These are phyloP conservation scores for Epichloe amarillans DNA, from an alignment of 2,329 filamentous ascomycete species.

Conservation along the genomic window DNA sequence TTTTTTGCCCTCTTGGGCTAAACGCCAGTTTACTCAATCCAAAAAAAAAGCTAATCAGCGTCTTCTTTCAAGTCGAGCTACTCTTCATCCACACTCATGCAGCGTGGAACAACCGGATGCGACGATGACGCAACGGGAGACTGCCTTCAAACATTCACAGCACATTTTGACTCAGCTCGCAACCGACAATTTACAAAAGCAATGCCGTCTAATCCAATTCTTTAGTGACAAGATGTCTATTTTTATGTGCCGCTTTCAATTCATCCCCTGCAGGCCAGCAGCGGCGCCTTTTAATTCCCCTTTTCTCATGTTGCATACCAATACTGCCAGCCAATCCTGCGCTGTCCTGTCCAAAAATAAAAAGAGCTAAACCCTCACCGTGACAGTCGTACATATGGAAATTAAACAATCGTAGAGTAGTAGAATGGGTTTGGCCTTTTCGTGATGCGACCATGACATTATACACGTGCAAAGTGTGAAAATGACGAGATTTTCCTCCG, in stretches of 20 bases:
- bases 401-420: slow-evolving; percentile 15
- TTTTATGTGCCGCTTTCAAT: not conserved
- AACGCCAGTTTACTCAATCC: too few species aligned
- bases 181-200: not conserved
- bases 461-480: not conserved
- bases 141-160: too few species aligned
- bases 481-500: not conserved
- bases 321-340: not conserved
- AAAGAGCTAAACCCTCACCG: not conserved
- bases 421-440: not conserved
- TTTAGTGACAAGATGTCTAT: slow-evolving; percentile 1
- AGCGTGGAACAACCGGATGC: not conserved
- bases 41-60: too few species aligned
- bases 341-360: not conserved
- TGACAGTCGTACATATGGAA: slow-evolving; percentile 11
- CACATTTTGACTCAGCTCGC: too few species aligned
- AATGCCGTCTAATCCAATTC: slow-evolving; percentile 3
- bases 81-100: too few species aligned
- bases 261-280: not conserved
- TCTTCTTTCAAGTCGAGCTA: too few species aligned
- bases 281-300: not conserved
- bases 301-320: slow-evolving; percentile 1
- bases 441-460: not conserved
- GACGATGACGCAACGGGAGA: slow-evolving; percentile 4
- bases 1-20: too few species aligned